Evolutionary conservation across 148 eudicot genomes (phyloP), one percentile per base, ranked within the genome.

Genomic region (Silene uniflora): DNA sequence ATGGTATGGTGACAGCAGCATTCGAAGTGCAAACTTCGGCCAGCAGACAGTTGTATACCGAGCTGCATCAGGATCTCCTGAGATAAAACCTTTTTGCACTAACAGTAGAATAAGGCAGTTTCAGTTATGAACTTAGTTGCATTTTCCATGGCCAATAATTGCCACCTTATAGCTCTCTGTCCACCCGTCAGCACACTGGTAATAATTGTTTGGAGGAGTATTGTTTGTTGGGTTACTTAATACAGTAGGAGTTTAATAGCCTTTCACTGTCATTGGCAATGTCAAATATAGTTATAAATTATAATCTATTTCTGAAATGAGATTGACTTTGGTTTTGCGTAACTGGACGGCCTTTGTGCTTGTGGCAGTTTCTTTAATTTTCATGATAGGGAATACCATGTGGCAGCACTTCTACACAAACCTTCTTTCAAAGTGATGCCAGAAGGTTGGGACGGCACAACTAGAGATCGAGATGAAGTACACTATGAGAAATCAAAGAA

Each of bases 361-460:
- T 39, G 62, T 49, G 90, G 88, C 89, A 92, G 98, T 73, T 92
- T 90, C 79, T 92, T 95, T 71, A 70, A 62, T 24, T 90, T 86
- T 18, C 92, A 92, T 76, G 99, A 95, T 69, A 87, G 87, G 72
- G 99, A 95, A 78, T 95, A 84, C 76, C 97, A 95, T 80, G 93
- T 95, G 29, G 96, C 99, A 19, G 60, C 94, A 71, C 96, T 95
- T 79, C 99, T 97, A 13, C 85, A 92, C 83, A 92, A 89, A 74
- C 99, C 99, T 24, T 91, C 92, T 69, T 95, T 95, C 83, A 95
- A 88, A 76, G 94, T 95, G 79, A 95, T 95, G 99, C 99, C 99
- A 6, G 97, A 95, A 87, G 96, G 92, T 35, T 95, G 99, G 99
- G 99, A 95, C 80, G 97, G 97, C 74, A 92, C 92, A 47, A 88